Base-by-base conservation (phyloP, 257 asterid genomes). In the Cynanchum wilfordii region DNA sequence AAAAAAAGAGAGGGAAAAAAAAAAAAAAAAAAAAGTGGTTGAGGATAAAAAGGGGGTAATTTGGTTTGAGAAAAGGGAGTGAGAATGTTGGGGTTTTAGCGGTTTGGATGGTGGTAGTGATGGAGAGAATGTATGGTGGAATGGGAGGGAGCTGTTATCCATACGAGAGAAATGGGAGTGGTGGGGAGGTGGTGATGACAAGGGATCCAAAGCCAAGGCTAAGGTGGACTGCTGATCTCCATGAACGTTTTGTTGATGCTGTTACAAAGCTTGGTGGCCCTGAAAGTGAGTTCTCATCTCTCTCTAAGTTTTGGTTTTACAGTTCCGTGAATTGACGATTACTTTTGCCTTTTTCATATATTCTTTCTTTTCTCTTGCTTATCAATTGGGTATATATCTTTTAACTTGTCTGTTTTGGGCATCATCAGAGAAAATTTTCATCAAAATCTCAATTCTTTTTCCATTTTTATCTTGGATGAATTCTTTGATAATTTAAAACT, bases 191-290 rank as follows among this genome's bases (percentile, higher is more conserved):
- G 66, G 66, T 83, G 80, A 73, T 83, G 85, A 83, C 85, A 36
- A 78, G 79, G 60, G 87, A 83, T 57, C 81, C 87, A 73, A 81
- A 81, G 81, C 87, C 85, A 68, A 79, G 87, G 79, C 73, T 83
- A 78, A 71, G 85, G 44, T 83, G 87, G 87, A 83, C 83, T 68
- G 68, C 80, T 71, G 87, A 83, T 76, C 83, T 83, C 66, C 87
- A 83, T 74, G 78, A 83, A 36, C 81, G 84, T 20, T 83, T 83
- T 76, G 85, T 83, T 44, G 87, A 83, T 76, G 87, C 87, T 64
- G 85, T 83, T 29, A 76, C 87, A 2, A 78, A 81, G 76, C 87
- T 83, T 74, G 87, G 87, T 56, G 87, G 87, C 71, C 83, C 85
- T 65, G 83, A 81, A 3, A 80, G 87, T 83, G 42, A 83, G 85